Evolutionary conservation across 495 filamentous ascomycete genomes (phyloP), one percentile per base, ranked within the genome.

Genomic region (Penicillium simplicissimum): DNA sequence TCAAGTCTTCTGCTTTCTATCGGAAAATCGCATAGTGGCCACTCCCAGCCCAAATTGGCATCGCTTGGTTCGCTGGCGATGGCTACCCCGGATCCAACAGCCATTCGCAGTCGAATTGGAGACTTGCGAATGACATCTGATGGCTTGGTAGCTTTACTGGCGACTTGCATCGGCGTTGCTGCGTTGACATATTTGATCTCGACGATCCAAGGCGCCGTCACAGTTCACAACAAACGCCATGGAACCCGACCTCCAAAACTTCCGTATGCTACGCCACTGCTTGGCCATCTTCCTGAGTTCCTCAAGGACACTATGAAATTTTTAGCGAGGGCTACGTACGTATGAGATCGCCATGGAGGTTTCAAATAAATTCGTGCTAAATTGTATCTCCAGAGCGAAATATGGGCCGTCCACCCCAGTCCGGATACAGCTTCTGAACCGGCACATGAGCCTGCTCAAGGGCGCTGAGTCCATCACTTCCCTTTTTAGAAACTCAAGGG

Each of bases 231-330:
- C 19, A 36, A 55, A 17, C 52, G 14, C 19, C 34, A 55, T 55
- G 52, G 52, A 55, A 38, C 33, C 52, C 52, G 52, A n/a, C 52
- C 52, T 4, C 52, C 52, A 55, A 55, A 36, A 36, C 52, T 55
- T 36, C 52, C 52, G 28, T 55, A 34, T 36, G 34, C 52, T 13
- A 37, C 9, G 19, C 52, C 52, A 55, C 34, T 55, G 34, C 52
- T 55, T 55, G 52, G 52, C 14, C 52, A 55, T 55, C 52, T 55
- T 38, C 52, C 52, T 21, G 52, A 55, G 34, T 42, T 42, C n/a
- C 11, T 42, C 8, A 42, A 42, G n/a, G n/a, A 42, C 40, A 42
- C 40, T 7, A 19, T 42, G 40, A 8, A 42, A 42, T 42, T 42
- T 42, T 6, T 42, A 19, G 40, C 40, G 5, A 19, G 40, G 40